Conservation (phyloP, 805 yeast genomes). For the Sugiyamaella chiloensis region DNA sequence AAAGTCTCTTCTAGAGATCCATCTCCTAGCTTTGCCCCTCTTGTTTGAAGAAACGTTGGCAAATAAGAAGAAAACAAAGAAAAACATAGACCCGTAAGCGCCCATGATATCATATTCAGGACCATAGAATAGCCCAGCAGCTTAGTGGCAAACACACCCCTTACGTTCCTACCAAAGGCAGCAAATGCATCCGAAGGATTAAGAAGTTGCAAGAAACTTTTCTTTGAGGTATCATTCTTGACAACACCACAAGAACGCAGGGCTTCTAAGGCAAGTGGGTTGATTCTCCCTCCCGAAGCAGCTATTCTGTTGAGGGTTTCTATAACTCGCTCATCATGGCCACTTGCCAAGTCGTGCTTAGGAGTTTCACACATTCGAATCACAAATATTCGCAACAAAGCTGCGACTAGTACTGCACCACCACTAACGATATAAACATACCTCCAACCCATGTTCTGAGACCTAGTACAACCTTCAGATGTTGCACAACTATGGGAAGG, state of each 20-base stretch:
- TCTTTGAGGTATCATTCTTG: neutral
- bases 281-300: constrained; percentile 40
- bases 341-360: constrained; percentile 50
- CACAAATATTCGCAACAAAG: constrained; percentile 46
- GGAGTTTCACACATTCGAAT: constrained; percentile 51
- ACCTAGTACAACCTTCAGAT: constrained; percentile 43
- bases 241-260: constrained; percentile 42
- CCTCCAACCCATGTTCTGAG: constrained; percentile 59
- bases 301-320: constrained; percentile 48
- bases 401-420: constrained; percentile 48
- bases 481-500: constrained; percentile 48
- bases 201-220: constrained; percentile 17
- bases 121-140: constrained; percentile 36
- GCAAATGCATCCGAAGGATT: constrained; percentile 23
- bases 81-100: constrained; percentile 55
- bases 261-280: constrained; percentile 47
- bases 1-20: constrained; percentile 27
- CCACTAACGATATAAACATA: constrained; percentile 54
- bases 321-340: constrained; percentile 49
- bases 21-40: constrained; percentile 41
- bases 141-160: constrained; percentile 46
- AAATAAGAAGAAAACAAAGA: constrained; percentile 54
- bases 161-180: constrained; percentile 38
- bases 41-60: constrained; percentile 48
- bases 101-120: constrained; percentile 53